Evolutionary conservation across 495 filamentous ascomycete genomes (phyloP), one percentile per base, ranked within the genome.

Genomic region (Penicillium pancosmium): DNA sequence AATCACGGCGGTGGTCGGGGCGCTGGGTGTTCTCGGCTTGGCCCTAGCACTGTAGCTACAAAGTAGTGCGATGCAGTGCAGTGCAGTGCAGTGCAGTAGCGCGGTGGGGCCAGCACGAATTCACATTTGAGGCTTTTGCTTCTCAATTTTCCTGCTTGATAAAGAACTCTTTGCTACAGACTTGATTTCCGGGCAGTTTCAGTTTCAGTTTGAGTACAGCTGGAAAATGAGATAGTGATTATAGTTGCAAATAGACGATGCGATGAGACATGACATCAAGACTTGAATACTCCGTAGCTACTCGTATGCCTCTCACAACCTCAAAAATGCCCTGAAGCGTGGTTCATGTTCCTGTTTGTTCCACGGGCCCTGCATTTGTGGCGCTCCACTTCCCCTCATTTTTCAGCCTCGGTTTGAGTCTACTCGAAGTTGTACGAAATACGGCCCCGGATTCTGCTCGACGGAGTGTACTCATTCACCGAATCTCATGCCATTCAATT

Each of bases 1-100:
- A 8, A 16, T 68, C 27, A 62, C 57, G 1, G 67, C 51, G 49
- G 55, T 63, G 56, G 40, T 66, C 31, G 67, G 69, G 41, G 69
- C 62, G 6, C 41, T 72, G 58, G 52, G 67, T 40, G 52, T 72
- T 27, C 59, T 68, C 18, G 69, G 69, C 41, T 54, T 70, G 38
- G 67, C 63, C 5, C 41, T 72, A 58, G 65, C 54, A 50, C 51
- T 72, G 52, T 70, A 57, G 44, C 25, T 16, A n/a, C 27, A 31
- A 31, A 43, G 40, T 43, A 43, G 40, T 43, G 40, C 44, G 10
- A 13, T 57, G 55, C 43, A 56, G 43, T 38, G 54, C 25, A 21
- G 19, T 21, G 54, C 25, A 21, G 19, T 21, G 19, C 19, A 19
- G 31, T 38, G 36, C 11, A 38, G 12, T 38, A 12, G 36, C 44